These are phyloP conservation scores for Curvularia hawaiiensis DNA, from an alignment of 2,329 filamentous ascomycete species.

Conservation along the genomic window DNA sequence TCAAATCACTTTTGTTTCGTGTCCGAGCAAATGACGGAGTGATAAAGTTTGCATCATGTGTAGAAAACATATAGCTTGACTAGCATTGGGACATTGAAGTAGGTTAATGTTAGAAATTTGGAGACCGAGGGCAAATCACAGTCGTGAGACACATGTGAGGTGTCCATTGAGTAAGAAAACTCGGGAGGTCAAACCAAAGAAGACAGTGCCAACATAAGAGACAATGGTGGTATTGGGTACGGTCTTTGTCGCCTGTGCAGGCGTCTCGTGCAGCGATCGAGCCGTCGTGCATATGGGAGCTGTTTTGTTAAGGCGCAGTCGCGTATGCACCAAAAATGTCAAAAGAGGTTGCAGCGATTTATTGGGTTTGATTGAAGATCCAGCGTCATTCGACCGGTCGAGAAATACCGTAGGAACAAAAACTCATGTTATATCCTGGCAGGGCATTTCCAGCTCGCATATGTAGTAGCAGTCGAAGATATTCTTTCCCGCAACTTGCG, in stretches of 20 bases:
- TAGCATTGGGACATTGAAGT: not conserved
- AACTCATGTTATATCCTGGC: not conserved
- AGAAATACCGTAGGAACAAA: conserved; percentile 1
- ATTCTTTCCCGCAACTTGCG: not conserved
- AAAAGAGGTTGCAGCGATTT: not conserved
- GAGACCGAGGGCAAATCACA: not conserved
- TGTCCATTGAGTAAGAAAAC: not conserved
- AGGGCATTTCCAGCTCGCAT: not conserved
- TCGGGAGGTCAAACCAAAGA: not conserved
- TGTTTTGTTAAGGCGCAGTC: not conserved
- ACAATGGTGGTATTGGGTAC: not conserved
- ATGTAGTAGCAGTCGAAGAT: too few relatives aligned
- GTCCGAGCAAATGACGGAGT: not conserved
- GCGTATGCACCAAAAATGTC: not conserved
- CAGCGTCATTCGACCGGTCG: not conserved
- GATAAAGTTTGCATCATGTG: not conserved
- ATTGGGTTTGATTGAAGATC: not conserved
- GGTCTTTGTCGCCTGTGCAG: not conserved
- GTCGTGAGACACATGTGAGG: not conserved
- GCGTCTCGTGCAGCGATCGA: not conserved
- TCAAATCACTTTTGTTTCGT: not conserved
- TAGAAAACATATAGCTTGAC: not conserved
- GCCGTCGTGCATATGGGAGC: not conserved
- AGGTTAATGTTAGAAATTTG: not conserved
- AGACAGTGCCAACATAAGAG: too few relatives aligned